Percentiles rank a stretch among this genome's conserved stretches.
phyloP scores from a whole-genome alignment of 2,329 filamentous ascomycete genomes.

The Colletotrichum cordylinicola region DNA sequence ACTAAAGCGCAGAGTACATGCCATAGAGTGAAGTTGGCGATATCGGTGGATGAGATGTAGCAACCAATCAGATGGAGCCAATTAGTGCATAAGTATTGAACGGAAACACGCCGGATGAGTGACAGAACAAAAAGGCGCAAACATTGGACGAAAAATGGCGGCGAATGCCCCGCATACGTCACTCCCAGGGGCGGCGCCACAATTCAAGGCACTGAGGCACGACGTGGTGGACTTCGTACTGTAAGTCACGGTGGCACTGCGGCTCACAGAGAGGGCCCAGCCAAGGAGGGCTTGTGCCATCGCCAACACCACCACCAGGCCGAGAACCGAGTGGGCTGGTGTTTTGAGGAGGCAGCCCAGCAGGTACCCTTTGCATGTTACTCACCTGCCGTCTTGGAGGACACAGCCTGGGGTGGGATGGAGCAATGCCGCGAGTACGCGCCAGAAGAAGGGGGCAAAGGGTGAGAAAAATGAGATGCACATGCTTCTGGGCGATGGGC shows the following conservation, averaged over 20 bases:
- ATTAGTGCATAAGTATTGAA: not conserved
- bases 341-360: slow-evolving; percentile 12
- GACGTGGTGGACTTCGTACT: not conserved
- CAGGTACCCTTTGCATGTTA: not conserved
- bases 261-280: not conserved
- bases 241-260: not conserved
- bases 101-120: not conserved
- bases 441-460: not conserved
- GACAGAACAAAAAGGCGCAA: not conserved
- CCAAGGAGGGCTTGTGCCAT: not conserved
- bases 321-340: not conserved
- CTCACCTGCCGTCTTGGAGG: not conserved
- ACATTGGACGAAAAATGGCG: not conserved
- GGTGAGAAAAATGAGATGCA: not conserved
- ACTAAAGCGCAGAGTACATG: slow-evolving; percentile 71
- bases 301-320: not conserved
- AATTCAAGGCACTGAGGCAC: not conserved
- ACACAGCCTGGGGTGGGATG: not conserved
- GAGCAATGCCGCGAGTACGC: slow-evolving; percentile 4
- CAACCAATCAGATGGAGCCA: not conserved
- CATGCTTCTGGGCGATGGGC: slow-evolving; percentile 8
- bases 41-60: not conserved
- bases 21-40: not conserved
- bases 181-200: not conserved
- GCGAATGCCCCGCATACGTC: slow-evolving; percentile 21